Conservation (phyloP, 306 rosid genomes). For the Cicer yamashitae region DNA sequence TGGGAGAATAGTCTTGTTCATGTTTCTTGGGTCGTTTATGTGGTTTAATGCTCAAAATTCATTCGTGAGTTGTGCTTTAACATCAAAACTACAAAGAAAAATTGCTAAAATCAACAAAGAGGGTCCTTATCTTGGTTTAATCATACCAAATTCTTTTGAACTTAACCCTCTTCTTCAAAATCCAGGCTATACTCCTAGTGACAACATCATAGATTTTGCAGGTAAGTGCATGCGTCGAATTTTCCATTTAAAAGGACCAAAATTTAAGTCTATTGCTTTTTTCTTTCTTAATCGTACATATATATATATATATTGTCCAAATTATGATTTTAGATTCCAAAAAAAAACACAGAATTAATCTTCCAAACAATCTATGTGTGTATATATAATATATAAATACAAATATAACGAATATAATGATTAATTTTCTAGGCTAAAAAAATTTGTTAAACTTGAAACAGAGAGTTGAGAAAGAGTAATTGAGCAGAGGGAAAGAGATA, state of each 20-base stretch:
- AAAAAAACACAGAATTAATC: too few species aligned
- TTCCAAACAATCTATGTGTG: too few species aligned
- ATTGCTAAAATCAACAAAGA: conserved; percentile 42
- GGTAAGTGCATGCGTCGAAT: conserved; percentile 35
- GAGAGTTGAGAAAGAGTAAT: too few species aligned
- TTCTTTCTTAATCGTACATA: too few species aligned
- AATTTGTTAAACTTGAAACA: too few species aligned
- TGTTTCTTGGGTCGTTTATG: conserved; percentile 35
- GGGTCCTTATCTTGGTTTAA: conserved; percentile 66
- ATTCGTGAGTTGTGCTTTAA: conserved; percentile 45
- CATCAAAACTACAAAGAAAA: conserved; percentile 22
- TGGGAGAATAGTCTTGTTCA: not conserved
- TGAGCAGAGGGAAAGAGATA: too few species aligned
- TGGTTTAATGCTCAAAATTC: conserved; percentile 42
- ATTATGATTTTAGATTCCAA: too few species aligned
- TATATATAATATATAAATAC: too few species aligned
- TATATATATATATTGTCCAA: too few species aligned
- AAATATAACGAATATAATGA: too few species aligned
- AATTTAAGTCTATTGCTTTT: too few species aligned
- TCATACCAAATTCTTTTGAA: conserved; percentile 63
- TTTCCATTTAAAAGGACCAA: not conserved
- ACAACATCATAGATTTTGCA: conserved; percentile 47
- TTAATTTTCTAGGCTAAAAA: too few species aligned
- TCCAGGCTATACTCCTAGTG: conserved; percentile 46
- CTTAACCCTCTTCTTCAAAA: conserved; percentile 60